A percentile compares a stretch with the other conserved stretches of the same genome.
phyloP scores from a whole-genome alignment of 352 stramenopile genomes.

The Phytophthora aleatoria region DNA sequence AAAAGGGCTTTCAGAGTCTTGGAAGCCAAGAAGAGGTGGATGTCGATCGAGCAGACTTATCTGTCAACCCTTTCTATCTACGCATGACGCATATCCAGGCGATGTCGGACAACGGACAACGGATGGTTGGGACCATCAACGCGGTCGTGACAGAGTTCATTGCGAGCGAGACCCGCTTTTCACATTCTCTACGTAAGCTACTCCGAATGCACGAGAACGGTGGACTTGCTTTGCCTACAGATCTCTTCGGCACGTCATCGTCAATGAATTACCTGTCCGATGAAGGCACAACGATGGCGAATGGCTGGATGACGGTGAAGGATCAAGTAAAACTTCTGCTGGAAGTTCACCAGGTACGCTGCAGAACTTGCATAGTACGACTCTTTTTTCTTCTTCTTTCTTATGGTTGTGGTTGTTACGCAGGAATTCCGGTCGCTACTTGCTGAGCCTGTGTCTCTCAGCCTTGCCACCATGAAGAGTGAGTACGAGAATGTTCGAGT shows the following conservation, averaged over 20 bases:
- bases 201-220: conserved; percentile 58
- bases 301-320: conserved; percentile 61
- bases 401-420: conserved; percentile 1
- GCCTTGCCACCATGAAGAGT: conserved; percentile 76
- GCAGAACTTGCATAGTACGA: neutral
- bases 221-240: conserved; percentile 24
- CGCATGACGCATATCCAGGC: conserved; percentile 70
- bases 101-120: conserved; percentile 69
- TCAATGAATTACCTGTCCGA: conserved; percentile 34
- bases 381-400: neutral
- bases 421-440: conserved; percentile 83
- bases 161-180: conserved; percentile 55
- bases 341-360: conserved; percentile 62
- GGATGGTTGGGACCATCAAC: conserved; percentile 62
- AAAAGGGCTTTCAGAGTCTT: conserved; percentile 71
- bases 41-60: conserved; percentile 49
- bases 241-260: conserved; percentile 49
- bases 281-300: conserved; percentile 61
- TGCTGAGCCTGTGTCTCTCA: conserved; percentile 71
- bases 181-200: conserved; percentile 57
- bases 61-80: conserved; percentile 66
- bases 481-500: conserved; percentile 71
- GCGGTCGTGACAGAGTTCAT: conserved; percentile 63
- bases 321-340: conserved; percentile 65
- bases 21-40: conserved; percentile 49